Base-by-base conservation (phyloP, 2,329 filamentous ascomycete species). In the Penicillium thymicola region DNA sequence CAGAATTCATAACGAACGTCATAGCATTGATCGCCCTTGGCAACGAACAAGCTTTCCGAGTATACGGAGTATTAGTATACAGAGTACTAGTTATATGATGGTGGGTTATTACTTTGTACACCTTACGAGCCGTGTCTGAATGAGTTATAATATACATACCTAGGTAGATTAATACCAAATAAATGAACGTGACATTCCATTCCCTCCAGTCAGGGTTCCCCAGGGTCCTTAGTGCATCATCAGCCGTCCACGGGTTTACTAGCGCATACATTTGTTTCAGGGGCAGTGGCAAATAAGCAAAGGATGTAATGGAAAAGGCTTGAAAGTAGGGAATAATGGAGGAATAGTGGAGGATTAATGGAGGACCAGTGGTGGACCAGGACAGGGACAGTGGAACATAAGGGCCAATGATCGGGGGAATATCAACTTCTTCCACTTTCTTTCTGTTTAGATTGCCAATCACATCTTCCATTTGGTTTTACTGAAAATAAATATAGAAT, bases 11-110 rank as follows among this genome's bases (percentile, higher is more conserved):
- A 27, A 30, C 28, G 14, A 23, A 34, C 32, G 25, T 49, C 53
- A 55, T 34, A 5, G 46, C 40, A 51, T 51, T 32, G 45, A 55
- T 55, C 45, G 30, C 13, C 38, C 53, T 55, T 51, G 53, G 53
- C 53, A 54, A 54, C 18, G 16, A 42, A 55, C 53, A 51, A 55
- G 53, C 53, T 55, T 55, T 55, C 25, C 21, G 21, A 21, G 21
- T 21, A 21, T 21, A 21, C 21, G 21, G 21, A 21, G 21, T 21
- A 21, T 21, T 21, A 21, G 21, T 21, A 21, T 21, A 21, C 2
- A 21, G 21, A 27, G 25, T 36, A n/a, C n/a, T n/a, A n/a, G n/a
- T n/a, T n/a, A 18, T 10, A 42, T n/a, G 23, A 25, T 16, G 21
- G 9, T 16, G 30, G 3, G 9, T n/a, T 38, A 13, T 37, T 27